Evolutionary conservation across 2,329 filamentous ascomycete species (phyloP), one percentile per base, ranked within the genome.

Genomic region (Pseudopithomyces maydicus): DNA sequence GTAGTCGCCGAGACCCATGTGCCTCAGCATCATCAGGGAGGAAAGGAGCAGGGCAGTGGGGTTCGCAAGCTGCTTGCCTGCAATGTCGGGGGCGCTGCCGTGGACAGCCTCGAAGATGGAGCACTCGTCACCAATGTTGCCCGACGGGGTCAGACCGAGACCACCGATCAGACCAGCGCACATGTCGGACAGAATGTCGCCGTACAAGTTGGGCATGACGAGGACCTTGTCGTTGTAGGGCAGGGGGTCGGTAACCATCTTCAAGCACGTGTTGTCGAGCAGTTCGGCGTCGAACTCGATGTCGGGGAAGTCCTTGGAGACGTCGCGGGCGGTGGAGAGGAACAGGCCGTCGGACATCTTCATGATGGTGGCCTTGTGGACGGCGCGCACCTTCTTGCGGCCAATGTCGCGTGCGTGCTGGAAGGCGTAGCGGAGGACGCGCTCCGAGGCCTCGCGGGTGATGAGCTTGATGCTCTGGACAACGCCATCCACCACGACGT

Each of bases 341-440:
- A 99, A 99, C 61, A 99, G 91, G 82, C 95, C 95, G 79, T 99
- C 95, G 77, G 90, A 94, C 91, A 97, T 96, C 88, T 99, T 99
- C 95, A 99, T 99, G 84, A 99, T 99, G 76, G 95, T 98, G 78
- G 95, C 95, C 88, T 99, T 99, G 90, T 99, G 95, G 64, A 98
- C 93, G 58, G 92, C 94, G 75, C 93, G 92, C 74, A 98, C 94
- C 90, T 97, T 97, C 78, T 88, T 93, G 84, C 91, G 91, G 81
- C 93, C 92, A 74, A 97, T 90, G 70, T 91, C 87, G 80, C 95
- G 86, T 69, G 95, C 95, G 78, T 99, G 92, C 83, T 99, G 94
- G 88, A 99, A 99, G 72, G 96, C 95, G 79, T 92, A 99, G 76
- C 93, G 90, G 67, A 98, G 88, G 54, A 99, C 95, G 71, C 95